These are phyloP conservation scores for Acacia pycnantha DNA, from an alignment of 331 rosid species.

Conservation along the genomic window DNA sequence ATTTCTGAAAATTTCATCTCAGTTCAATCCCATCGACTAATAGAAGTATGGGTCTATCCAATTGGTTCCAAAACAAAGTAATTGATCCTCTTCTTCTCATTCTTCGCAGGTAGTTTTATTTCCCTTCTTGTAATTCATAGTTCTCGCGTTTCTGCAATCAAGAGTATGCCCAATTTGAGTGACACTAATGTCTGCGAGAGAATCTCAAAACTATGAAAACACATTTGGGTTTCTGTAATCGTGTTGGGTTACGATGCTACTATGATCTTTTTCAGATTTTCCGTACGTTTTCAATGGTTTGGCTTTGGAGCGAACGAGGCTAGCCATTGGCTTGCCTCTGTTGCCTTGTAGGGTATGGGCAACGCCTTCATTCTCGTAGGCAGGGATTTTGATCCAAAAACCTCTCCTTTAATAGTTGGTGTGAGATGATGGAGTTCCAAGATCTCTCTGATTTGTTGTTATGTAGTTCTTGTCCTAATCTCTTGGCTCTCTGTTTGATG, in stretches of 20 bases:
- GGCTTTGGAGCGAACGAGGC: background rate
- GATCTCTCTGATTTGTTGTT: background rate
- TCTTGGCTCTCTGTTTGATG: background rate
- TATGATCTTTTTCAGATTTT: background rate
- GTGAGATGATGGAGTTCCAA: background rate
- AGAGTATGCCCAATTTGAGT: background rate
- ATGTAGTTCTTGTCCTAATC: background rate
- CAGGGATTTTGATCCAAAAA: background rate
- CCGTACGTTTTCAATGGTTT: background rate
- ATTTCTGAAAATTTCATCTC: background rate
- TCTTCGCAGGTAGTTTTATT: slow-evolving; percentile 47
- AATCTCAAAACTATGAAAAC: background rate
- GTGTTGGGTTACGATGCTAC: background rate
- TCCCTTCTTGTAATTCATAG: background rate
- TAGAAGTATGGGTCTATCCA: slow-evolving; percentile 19
- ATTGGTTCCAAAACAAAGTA: slow-evolving; percentile 54
- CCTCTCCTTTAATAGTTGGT: background rate
- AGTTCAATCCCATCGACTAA: background rate
- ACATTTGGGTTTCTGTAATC: background rate
- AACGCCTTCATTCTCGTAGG: background rate
- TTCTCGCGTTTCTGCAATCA: background rate
- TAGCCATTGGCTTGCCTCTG: background rate
- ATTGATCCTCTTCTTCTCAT: slow-evolving; percentile 60
- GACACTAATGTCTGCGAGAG: background rate
- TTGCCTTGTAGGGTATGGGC: background rate